A percentile compares a stretch with the other conserved stretches of the same genome.
phyloP scores from a whole-genome alignment of 768 basidiomycete genomes.

The Tulasnella sp. region DNA sequence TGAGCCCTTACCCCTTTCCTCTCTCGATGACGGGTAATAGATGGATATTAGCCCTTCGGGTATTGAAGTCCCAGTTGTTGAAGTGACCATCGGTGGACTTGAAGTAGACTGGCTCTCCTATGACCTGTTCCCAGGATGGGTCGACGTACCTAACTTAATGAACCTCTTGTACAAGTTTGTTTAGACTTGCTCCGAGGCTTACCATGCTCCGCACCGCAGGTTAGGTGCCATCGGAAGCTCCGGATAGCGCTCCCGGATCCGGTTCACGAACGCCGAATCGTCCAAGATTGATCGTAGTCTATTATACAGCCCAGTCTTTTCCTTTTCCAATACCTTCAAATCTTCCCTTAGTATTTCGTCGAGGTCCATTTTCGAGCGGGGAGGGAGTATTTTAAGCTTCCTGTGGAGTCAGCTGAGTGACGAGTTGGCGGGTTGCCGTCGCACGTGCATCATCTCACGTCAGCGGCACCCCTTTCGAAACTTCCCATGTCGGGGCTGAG shows the following conservation, averaged over 20 bases:
- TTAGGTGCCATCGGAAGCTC: constrained; percentile 74
- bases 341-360: constrained; percentile 12
- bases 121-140: constrained; percentile 38
- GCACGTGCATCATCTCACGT: constrained; percentile 3
- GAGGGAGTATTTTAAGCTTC: too few species aligned
- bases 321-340: constrained; percentile 31
- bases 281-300: constrained; percentile 83
- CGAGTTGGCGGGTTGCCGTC: constrained; percentile 8
- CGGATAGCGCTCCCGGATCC: constrained; percentile 55
- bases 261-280: constrained; percentile 70
- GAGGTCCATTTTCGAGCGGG: constrained; percentile 5
- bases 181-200: constrained; percentile 71
- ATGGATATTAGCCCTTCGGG: constrained; percentile 82
- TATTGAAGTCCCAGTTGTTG: constrained; percentile 81
- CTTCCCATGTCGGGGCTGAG: not conserved
- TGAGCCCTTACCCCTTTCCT: constrained; percentile 59
- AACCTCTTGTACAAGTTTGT: constrained; percentile 37
- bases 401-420: not conserved
- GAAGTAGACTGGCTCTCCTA: constrained; percentile 65
- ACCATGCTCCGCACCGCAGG: constrained; percentile 93
- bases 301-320: constrained; percentile 68
- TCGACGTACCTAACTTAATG: constrained; percentile 25
- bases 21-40: constrained; percentile 62
- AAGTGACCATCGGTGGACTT: constrained; percentile 91
- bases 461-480: constrained; percentile 22